These are phyloP conservation scores for Stemphylium vesicarium DNA, from an alignment of 2,329 filamentous ascomycete genomes.

Conservation along the genomic window DNA sequence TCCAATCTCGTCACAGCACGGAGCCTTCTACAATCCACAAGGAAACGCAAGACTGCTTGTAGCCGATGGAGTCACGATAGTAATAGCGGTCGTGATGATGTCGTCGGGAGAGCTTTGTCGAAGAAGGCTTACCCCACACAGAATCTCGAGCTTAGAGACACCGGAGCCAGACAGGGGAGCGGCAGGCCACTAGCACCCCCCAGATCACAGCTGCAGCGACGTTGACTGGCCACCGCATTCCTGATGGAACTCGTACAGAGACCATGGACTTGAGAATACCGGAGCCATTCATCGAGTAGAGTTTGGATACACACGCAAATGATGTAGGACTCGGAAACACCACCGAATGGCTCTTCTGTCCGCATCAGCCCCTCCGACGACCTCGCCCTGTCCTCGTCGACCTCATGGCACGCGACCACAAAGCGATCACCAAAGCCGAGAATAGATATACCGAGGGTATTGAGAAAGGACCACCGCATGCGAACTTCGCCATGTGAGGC, in stretches of 20 bases:
- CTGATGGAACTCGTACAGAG: background rate
- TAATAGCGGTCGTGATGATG: too few species aligned
- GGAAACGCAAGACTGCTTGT: too few species aligned
- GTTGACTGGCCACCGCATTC: background rate
- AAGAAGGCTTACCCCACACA: constrained; percentile 13
- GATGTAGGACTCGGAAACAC: constrained; percentile 5
- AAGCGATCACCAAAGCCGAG: too few species aligned
- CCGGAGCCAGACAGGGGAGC: constrained; percentile 1
- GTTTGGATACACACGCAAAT: background rate
- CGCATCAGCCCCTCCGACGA: too few species aligned
- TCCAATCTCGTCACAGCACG: too few species aligned
- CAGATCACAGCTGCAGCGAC: constrained; percentile 1
- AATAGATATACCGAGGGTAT: too few species aligned
- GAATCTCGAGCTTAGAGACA: constrained; percentile 5
- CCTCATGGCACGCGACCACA: too few species aligned
- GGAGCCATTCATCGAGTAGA: background rate
- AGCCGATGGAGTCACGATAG: too few species aligned
- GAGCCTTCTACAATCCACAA: too few species aligned
- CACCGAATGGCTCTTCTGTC: background rate
- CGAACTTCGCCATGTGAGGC: background rate
- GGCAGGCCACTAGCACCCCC: constrained; percentile 2
- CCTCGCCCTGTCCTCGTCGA: too few species aligned
- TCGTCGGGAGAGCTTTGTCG: constrained; percentile 5
- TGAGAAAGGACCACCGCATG: background rate
- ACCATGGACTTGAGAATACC: background rate